Percentiles rank a stretch among this genome's conserved stretches.
Evolutionary conservation across 208 protist species (phyloP).

Genomic region (Novymonas esmeraldas): DNA sequence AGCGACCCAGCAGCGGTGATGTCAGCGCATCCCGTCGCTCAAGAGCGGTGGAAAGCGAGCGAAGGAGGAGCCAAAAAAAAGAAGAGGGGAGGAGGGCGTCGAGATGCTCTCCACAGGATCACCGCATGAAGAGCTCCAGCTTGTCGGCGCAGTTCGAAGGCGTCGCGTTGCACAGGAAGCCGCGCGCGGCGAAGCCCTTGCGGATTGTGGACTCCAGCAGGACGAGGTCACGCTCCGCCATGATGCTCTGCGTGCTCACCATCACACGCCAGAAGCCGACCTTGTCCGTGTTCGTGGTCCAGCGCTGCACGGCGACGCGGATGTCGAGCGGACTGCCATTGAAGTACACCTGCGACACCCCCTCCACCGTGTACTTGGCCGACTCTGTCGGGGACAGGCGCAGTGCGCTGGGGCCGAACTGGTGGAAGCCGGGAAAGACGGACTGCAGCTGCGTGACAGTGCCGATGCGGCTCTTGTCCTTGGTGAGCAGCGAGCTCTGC

Average conservation of each 20-base stretch:
- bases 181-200: conserved; percentile 17
- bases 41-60: neutral
- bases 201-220: conserved; percentile 38
- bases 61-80: neutral
- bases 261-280: conserved; percentile 57
- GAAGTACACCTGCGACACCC: conserved; percentile 59
- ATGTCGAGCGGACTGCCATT: conserved; percentile 62
- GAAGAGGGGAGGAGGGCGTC: neutral
- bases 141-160: conserved; percentile 18
- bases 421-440: conserved; percentile 79
- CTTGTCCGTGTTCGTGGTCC: conserved; percentile 30
- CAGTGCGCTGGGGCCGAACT: conserved; percentile 23
- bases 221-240: conserved; percentile 47
- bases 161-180: conserved; percentile 33
- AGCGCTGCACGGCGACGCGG: conserved; percentile 49
- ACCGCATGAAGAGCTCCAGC: conserved; percentile 46
- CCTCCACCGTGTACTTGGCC: conserved; percentile 27
- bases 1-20: too few relatives aligned
- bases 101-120: too few relatives aligned
- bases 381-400: conserved; percentile 29
- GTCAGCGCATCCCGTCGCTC: too few relatives aligned
- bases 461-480: conserved; percentile 55
- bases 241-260: conserved; percentile 48
- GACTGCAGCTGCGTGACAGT: conserved; percentile 72
- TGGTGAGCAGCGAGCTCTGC: conserved; percentile 60